Evolutionary conservation across 176 grass and related monocot genomes (phyloP), one percentile per base, ranked within the genome.

Genomic region (Thalia dealbata): DNA sequence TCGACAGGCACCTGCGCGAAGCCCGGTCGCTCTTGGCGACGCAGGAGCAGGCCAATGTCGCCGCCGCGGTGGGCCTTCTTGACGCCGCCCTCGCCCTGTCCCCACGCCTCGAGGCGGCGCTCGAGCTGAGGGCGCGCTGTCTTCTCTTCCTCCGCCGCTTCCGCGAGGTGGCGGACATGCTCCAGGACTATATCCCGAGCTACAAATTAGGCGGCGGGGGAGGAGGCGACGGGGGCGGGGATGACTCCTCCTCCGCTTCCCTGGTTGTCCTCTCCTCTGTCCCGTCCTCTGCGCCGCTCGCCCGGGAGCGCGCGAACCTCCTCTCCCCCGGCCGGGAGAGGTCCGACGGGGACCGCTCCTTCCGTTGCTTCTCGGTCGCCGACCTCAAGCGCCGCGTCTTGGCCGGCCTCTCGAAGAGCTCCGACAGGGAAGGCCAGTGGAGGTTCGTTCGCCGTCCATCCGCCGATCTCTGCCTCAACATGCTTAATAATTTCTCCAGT

Each of bases 131-230:
- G 68, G 89, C 85, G 10, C 87, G 95, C 2, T 82, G 90, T 19
- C 90, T 99, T 16, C 83, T 99, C 73, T 44, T 84, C 35, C 90
- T 93, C 64, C 87, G 90, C 6, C 85, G 90, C 9, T 99, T 91
- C 77, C 81, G 81, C 29, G 87, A 99, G 76, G 86, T 99, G 23
- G 95, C 95, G 3, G 90, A 99, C 27, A 93, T 93, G 95, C 85
- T 99, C 30, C 87, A 81, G 18, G 90, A 99, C 21, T 93, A 93
- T 90, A 99, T 99, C 70, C 95, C 95, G 14, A 93, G 95, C 70
- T 93, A 81, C 84, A 81, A 78, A 78, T 88, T 89, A 64, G 67
- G 82, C 50, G 67, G 76, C 88, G 56, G 76, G 2, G 63, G 80
- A 19, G 64, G 80, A 19, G 64, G 30, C 6, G 38, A 44, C 3